Base-by-base conservation (phyloP, 768 basidiomycete genomes). In the Chalciporus piperatus region DNA sequence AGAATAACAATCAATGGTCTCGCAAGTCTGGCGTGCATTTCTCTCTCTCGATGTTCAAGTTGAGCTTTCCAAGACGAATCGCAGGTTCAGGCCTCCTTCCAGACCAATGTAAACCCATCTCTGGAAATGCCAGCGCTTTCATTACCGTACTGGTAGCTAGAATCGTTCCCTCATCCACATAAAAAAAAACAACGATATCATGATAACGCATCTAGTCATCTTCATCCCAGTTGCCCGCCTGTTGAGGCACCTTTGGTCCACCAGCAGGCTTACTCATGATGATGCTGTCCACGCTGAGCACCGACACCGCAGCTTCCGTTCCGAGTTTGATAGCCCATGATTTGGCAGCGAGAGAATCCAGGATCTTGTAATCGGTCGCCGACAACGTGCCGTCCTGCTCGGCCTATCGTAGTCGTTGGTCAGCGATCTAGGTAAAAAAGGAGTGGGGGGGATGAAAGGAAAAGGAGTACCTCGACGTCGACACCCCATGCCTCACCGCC, bases 191-290 rank as follows among this genome's bases (percentile, higher is more conserved):
- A n/a, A n/a, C n/a, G n/a, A n/a, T n/a, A n/a, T n/a, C 27, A 33
- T 43, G 56, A 61, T 53, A 43, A 22, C 22, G 28, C 39, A 25
- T 50, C 60, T 70, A 74, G 67, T 92, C 65, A 28, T 67, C 89
- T 22, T 85, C 86, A 58, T 92, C 91, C 90, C 90, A 92, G 66
- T 90, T 89, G 6, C 89, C 84, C 35, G 86, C 77, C 67, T 92
- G 91, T 63, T 93, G 89, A 47, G 90, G 90, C 44, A 92, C 75
- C 67, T 91, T 92, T 43, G 89, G 90, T 44, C 90, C 89, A 27
- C 90, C 89, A 0, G 90, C 89, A n/a, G 89, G 88, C 65, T 92
- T 92, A 73, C 89, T 91, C 83, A 95, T 93, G 74, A 98, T 97
- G 67, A 98, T 98, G 64, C 90, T 92, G 72, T 99, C 97, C 7